phyloP scores from a whole-genome alignment of 305 asterid species.

The Nicotiana rustica region DNA sequence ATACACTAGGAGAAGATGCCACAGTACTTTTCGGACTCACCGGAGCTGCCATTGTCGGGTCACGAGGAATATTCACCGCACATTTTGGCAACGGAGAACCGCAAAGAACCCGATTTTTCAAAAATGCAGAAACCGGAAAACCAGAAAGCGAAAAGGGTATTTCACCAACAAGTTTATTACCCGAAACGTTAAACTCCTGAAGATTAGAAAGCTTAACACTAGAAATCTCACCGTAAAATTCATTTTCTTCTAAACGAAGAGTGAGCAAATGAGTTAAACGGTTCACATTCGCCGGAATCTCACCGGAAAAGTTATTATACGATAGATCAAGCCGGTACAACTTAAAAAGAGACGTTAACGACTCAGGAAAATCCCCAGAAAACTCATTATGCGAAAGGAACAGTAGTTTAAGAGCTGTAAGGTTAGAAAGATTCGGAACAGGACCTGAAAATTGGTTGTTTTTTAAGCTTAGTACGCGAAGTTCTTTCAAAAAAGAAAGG shows the following conservation, averaged over 20 bases:
- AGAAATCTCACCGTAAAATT: slow-evolving; percentile 62
- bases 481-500: slow-evolving; percentile 57
- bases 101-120: slow-evolving; percentile 60
- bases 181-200: slow-evolving; percentile 81
- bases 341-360: slow-evolving; percentile 48
- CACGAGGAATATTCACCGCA: slow-evolving; percentile 45
- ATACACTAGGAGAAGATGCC: slow-evolving; percentile 62
- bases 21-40: slow-evolving; percentile 53
- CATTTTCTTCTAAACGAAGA: slow-evolving; percentile 67
- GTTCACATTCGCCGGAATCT: slow-evolving; percentile 51
- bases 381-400: slow-evolving; percentile 68
- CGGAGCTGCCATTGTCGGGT: slow-evolving; percentile 75
- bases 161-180: slow-evolving; percentile 62
- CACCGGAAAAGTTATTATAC: slow-evolving; percentile 66
- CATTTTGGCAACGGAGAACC: slow-evolving; percentile 75
- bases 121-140: slow-evolving; percentile 64
- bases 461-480: slow-evolving; percentile 77
- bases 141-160: slow-evolving; percentile 68
- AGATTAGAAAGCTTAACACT: slow-evolving; percentile 52
- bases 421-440: slow-evolving; percentile 74
- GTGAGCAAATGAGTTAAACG: slow-evolving; percentile 65
- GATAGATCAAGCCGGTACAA: slow-evolving; percentile 87
- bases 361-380: slow-evolving; percentile 65
- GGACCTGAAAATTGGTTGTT: slow-evolving; percentile 64
- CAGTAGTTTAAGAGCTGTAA: slow-evolving; percentile 60